These are phyloP conservation scores for Colletotrichum sp. DNA, from an alignment of 2,329 filamentous ascomycete species.

Conservation along the genomic window DNA sequence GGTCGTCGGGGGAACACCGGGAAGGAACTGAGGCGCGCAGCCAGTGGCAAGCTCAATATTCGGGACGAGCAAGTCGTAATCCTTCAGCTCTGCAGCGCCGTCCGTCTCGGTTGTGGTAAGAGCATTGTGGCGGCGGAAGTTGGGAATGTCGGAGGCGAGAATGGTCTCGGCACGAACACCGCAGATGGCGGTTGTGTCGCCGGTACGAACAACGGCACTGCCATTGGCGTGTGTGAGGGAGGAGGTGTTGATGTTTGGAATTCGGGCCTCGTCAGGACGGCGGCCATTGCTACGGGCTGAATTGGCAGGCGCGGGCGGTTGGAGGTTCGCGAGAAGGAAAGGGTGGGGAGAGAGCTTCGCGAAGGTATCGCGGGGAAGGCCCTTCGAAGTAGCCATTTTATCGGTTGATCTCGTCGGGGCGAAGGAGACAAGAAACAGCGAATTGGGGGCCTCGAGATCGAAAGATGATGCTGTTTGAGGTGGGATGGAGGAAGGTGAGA, in stretches of 20 bases:
- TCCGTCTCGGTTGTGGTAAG: not conserved
- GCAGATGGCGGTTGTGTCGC: slow-evolving; percentile 94
- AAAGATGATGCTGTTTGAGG: not conserved
- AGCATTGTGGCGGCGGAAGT: slow-evolving; percentile 55
- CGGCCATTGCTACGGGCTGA: slow-evolving; percentile 84
- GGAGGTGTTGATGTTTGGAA: slow-evolving; percentile 78
- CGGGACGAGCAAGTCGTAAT: slow-evolving; percentile 81
- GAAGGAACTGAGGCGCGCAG: slow-evolving; percentile 83
- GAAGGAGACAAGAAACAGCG: fast-evolving
- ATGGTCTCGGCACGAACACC: slow-evolving; percentile 89
- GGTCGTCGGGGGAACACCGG: slow-evolving; percentile 79
- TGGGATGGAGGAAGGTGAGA: not conserved
- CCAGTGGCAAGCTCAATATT: slow-evolving; percentile 94
- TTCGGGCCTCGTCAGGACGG: slow-evolving; percentile 69
- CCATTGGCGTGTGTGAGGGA: slow-evolving; percentile 90
- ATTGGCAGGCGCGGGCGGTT: slow-evolving; percentile 49
- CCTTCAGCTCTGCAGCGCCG: slow-evolving; percentile 53
- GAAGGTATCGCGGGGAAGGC: slow-evolving; percentile 71
- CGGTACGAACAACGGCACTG: slow-evolving; percentile 84
- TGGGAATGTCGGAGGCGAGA: slow-evolving; percentile 74
- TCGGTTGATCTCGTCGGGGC: not conserved
- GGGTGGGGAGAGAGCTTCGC: slow-evolving; percentile 88
- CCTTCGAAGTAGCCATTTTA: slow-evolving; percentile 39
- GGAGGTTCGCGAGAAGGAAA: slow-evolving; percentile 88
- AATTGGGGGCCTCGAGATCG: not conserved